Conservation (phyloP, 306 rosid species). For the Begonia peltatifolia region DNA sequence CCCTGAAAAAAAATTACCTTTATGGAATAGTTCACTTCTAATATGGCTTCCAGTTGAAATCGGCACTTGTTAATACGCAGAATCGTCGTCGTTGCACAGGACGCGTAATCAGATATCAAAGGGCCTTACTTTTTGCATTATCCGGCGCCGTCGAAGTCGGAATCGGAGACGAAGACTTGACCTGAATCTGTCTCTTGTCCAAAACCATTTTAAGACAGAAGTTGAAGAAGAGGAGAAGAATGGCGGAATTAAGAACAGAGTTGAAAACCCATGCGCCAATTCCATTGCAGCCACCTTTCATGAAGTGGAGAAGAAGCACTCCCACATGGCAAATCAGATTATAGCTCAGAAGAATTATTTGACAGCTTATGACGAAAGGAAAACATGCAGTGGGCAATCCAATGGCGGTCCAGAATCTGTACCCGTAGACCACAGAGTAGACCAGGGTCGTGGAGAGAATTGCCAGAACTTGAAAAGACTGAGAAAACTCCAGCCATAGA, state of each 20-base stretch:
- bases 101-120: background rate
- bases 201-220: conserved; percentile 40
- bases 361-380: conserved; percentile 51
- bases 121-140: conserved; percentile 10
- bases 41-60: too few species aligned
- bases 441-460: conserved; percentile 51
- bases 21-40: too few species aligned
- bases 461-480: conserved; percentile 72
- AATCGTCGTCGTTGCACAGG: too few species aligned
- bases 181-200: conserved; percentile 5
- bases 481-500: conserved; percentile 78
- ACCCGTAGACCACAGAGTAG: conserved; percentile 43
- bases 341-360: conserved; percentile 42
- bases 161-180: too few species aligned
- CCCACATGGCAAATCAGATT: conserved; percentile 62
- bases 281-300: conserved; percentile 71
- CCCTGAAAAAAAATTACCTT: too few species aligned
- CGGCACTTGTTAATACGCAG: too few species aligned
- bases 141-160: background rate
- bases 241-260: conserved; percentile 41
- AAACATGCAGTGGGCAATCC: conserved; percentile 45
- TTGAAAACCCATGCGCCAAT: conserved; percentile 77
- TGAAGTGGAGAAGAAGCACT: conserved; percentile 47
- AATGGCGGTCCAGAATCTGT: conserved; percentile 57
- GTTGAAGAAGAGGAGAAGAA: conserved; percentile 41